phyloP scores from a whole-genome alignment of 768 basidiomycete species.

The Mycena galopus region DNA sequence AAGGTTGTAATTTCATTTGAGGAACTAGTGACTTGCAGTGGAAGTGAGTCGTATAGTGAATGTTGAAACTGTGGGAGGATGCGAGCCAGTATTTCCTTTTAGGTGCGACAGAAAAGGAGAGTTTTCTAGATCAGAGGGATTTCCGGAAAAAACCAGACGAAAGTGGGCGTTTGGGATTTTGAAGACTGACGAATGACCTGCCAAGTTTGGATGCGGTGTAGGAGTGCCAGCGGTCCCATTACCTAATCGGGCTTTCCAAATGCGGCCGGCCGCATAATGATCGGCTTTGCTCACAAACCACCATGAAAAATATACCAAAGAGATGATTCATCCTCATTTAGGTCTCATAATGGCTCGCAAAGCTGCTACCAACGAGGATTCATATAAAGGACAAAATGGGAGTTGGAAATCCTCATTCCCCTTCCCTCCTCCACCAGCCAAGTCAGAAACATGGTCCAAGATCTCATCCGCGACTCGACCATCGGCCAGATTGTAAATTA shows the following conservation, averaged over 20 bases:
- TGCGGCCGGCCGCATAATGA: background rate
- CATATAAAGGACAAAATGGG: slow-evolving; percentile 6
- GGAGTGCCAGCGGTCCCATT: too few relatives aligned
- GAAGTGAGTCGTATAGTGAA: too few relatives aligned
- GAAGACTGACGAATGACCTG: too few relatives aligned
- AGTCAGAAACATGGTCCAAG: slow-evolving; percentile 23
- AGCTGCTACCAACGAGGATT: background rate
- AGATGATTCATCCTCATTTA: slow-evolving; percentile 18
- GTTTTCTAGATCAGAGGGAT: too few relatives aligned
- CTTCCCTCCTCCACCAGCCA: background rate
- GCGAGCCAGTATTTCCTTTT: too few relatives aligned
- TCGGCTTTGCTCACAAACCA: slow-evolving; percentile 19
- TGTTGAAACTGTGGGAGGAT: too few relatives aligned
- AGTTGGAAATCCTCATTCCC: background rate
- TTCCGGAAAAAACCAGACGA: too few relatives aligned
- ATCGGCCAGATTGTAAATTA: slow-evolving; percentile 46
- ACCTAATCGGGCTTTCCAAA: slow-evolving; percentile 6
- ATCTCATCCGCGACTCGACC: slow-evolving; percentile 44
- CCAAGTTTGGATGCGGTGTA: too few relatives aligned
- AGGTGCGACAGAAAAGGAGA: too few relatives aligned
- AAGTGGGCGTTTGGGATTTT: too few relatives aligned
- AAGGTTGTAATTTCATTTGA: too few relatives aligned
- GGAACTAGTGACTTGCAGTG: too few relatives aligned
- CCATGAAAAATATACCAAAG: background rate
- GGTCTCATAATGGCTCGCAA: slow-evolving; percentile 1